phyloP scores from a whole-genome alignment of 2,329 filamentous ascomycete genomes.

The Sodiomyces alkalinus region DNA sequence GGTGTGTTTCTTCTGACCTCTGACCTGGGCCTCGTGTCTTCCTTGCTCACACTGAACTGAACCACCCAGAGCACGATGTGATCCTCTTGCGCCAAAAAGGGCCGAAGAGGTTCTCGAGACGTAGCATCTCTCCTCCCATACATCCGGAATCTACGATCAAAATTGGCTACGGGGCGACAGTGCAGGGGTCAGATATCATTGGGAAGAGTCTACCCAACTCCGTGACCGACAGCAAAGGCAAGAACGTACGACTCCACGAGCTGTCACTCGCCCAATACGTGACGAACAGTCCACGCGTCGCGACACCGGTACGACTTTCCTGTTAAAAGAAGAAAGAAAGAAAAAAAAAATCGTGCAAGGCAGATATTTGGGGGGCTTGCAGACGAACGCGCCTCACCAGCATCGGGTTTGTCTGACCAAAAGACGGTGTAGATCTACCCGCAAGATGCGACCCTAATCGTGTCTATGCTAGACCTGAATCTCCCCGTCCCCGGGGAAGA shows the following conservation, averaged over 20 bases:
- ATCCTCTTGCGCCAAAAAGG: slow-evolving; percentile 24
- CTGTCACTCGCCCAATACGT: slow-evolving; percentile 64
- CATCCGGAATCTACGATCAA: slow-evolving; percentile 15
- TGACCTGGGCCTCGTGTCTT: background rate
- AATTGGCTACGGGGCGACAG: slow-evolving; percentile 27
- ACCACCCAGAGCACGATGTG: slow-evolving; percentile 20
- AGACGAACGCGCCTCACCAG: too few relatives aligned
- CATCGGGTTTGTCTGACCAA: too few relatives aligned
- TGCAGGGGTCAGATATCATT: slow-evolving; percentile 44
- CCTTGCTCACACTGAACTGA: background rate
- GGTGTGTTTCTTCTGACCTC: background rate
- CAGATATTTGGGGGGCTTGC: too few relatives aligned
- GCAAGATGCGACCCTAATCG: slow-evolving; percentile 59
- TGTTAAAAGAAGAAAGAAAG: too few relatives aligned
- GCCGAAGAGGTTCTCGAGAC: slow-evolving; percentile 16
- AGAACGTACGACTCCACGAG: slow-evolving; percentile 40
- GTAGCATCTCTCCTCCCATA: slow-evolving; percentile 22
- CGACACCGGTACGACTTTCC: slow-evolving; percentile 59
- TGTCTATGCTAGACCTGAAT: slow-evolving; percentile 63
- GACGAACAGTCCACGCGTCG: slow-evolving; percentile 46
- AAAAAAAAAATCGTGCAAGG: too few relatives aligned
- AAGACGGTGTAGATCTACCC: slow-evolving; percentile 37
- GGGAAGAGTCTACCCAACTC: slow-evolving; percentile 43
- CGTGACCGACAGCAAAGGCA: slow-evolving; percentile 35
- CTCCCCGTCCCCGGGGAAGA: slow-evolving; percentile 25